Percentiles rank a stretch among this genome's conserved stretches.
Conservation (phyloP, 2,329 filamentous ascomycete genomes). For the Penicillium expansum region DNA sequence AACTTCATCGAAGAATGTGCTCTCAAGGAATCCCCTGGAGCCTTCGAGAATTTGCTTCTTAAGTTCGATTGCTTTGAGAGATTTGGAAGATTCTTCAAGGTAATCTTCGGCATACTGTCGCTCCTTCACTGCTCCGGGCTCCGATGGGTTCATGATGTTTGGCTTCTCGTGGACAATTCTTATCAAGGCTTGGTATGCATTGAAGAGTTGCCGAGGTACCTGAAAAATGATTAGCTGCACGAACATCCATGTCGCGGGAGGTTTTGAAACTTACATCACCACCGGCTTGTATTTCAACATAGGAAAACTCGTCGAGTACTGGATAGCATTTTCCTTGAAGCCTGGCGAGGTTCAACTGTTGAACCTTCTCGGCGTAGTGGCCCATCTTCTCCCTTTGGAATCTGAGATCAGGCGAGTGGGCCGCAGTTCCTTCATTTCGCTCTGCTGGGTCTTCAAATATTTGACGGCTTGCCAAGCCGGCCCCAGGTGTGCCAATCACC, state of each 20-base stretch:
- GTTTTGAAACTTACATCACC: slow-evolving; percentile 53
- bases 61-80: slow-evolving; percentile 62
- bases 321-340: slow-evolving; percentile 66
- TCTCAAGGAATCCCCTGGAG: slow-evolving; percentile 76
- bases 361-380: slow-evolving; percentile 75
- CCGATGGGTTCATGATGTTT: slow-evolving; percentile 56
- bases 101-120: slow-evolving; percentile 76
- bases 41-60: slow-evolving; percentile 78
- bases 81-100: slow-evolving; percentile 69
- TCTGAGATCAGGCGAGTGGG: slow-evolving; percentile 65
- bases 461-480: slow-evolving; percentile 56
- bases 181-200: slow-evolving; percentile 78
- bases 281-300: slow-evolving; percentile 67
- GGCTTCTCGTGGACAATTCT: slow-evolving; percentile 73
- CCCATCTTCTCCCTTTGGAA: slow-evolving; percentile 80
- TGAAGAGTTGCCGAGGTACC: slow-evolving; percentile 70
- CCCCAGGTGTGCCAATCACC: slow-evolving; percentile 77
- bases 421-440: slow-evolving; percentile 51
- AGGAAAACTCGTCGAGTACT: slow-evolving; percentile 70
- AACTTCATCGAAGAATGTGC: slow-evolving; percentile 73
- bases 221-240: slow-evolving; percentile 37
- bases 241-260: slow-evolving; percentile 3
- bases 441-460: slow-evolving; percentile 69
- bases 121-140: slow-evolving; percentile 66
- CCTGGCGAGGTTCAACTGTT: slow-evolving; percentile 71